Conservation (phyloP, 805 yeast genomes). For the Maudiozyma saulgeensis region DNA sequence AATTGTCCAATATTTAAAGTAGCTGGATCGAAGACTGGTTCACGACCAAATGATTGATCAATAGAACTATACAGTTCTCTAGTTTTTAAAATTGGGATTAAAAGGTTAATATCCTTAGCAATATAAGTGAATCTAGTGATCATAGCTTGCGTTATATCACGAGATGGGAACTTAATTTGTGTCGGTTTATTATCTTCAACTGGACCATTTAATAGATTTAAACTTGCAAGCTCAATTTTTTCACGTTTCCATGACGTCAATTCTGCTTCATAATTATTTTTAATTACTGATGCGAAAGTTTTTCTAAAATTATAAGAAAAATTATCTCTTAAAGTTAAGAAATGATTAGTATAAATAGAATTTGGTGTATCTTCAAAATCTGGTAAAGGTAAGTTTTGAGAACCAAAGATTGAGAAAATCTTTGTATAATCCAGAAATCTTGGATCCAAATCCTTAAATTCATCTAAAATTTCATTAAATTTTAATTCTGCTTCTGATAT, state of each 20-base stretch:
- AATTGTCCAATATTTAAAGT: constrained; percentile 15
- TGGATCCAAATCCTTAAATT: constrained; percentile 24
- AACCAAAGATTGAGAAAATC: constrained; percentile 14
- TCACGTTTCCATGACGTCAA: constrained; percentile 9
- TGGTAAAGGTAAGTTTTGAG: constrained; percentile 4
- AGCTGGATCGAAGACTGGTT: constrained; percentile 12
- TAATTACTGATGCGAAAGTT: constrained; percentile 7
- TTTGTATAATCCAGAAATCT: constrained; percentile 18
- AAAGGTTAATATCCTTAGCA: constrained; percentile 13
- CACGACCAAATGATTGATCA: constrained; percentile 16
- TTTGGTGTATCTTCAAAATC: constrained; percentile 16
- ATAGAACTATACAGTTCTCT: constrained; percentile 13
- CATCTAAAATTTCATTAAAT: constrained; percentile 9
- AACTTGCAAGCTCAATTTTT: constrained; percentile 2
- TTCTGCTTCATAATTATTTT: constrained; percentile 7
- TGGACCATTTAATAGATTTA: background rate
- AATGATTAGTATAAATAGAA: constrained; percentile 15
- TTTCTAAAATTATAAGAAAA: constrained; percentile 16
- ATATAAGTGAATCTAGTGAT: constrained; percentile 15
- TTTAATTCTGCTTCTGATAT: background rate
- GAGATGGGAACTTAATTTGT: constrained; percentile 14
- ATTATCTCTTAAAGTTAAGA: constrained; percentile 17
- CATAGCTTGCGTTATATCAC: constrained; percentile 10
- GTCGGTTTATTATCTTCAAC: background rate
- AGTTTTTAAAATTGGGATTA: constrained; percentile 22